Conservation (phyloP, 305 asterid genomes). For the Fraxinus nigra region DNA sequence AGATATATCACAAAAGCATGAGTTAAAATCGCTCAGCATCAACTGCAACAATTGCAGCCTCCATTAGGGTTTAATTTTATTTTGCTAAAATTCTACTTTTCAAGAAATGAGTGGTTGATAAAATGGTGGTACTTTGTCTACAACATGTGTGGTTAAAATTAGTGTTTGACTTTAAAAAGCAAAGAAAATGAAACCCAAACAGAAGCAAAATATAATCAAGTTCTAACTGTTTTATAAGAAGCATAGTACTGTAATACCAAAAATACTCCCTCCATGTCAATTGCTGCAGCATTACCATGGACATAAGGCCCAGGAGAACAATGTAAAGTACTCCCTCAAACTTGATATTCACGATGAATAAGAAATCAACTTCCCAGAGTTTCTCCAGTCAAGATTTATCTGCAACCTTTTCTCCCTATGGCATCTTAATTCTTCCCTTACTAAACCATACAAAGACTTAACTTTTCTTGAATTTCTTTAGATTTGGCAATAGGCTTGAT, state of each 20-base stretch:
- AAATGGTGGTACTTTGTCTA: background rate
- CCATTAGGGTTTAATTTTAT: background rate
- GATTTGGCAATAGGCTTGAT: background rate
- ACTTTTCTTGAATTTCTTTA: background rate
- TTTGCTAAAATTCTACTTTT: background rate
- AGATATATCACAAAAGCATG: constrained; percentile 13
- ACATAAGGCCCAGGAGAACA: background rate
- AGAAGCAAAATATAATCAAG: background rate
- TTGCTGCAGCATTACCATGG: background rate
- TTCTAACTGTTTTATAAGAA: background rate
- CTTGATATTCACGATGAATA: background rate
- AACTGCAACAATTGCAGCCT: background rate
- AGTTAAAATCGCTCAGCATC: constrained; percentile 4
- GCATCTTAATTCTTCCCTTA: background rate
- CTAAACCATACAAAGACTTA: background rate
- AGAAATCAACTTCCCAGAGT: background rate
- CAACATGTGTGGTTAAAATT: background rate
- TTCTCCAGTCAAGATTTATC: background rate
- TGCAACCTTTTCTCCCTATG: background rate
- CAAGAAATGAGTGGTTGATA: background rate
- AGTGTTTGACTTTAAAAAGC: background rate
- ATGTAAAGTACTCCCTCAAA: background rate
- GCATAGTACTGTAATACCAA: constrained; percentile 5
- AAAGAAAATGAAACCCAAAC: background rate
- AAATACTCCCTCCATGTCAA: background rate